Evolutionary conservation across 2,329 filamentous ascomycete species (phyloP), one percentile per base, ranked within the genome.

Genomic region (Mycosphaerella arachidis): DNA sequence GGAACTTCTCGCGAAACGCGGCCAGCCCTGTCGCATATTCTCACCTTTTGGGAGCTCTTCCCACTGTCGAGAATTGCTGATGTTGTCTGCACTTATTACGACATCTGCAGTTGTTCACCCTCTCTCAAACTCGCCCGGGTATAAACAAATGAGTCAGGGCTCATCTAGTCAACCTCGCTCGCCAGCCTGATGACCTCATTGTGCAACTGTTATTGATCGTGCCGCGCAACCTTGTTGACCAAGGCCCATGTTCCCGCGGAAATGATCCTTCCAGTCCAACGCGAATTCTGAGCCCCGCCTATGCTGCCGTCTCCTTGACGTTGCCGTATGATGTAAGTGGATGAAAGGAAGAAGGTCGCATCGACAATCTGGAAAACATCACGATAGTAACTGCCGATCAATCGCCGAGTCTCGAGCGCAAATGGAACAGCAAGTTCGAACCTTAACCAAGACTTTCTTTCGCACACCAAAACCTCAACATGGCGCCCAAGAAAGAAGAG

Each of bases 241-340:
- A 92, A 63, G 0, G 88, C 87, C 87, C 88, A 91, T 73, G 88
- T 82, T 43, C 74, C 69, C 0, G 88, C 86, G 6, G 74, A 71
- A 63, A 90, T 81, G 33, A 72, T 72, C 6, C 74, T 72, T 6
- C 79, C 80, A 0, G 81, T 79, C 24, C 24, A 92, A 78, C 24
- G 84, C 86, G 76, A 92, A 85, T 77, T 91, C 88, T 57, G 84
- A 83, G 0, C 12, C 31, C 40, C 16, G 40, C 40, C 6, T 7
- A 43, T 43, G 13, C 10, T 40, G 33, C 33, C 33, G 16, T 24
- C 3, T 24, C 24, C 24, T 24, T 24, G 24, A 24, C 24, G 24
- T 24, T 24, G 24, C 24, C 24, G 24, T 24, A 24, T 43, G 13
- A 16, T 43, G 40, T 16, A 43, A 13, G 40, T 43, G 40, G 18